These are phyloP conservation scores for Cyclanthera cordifolia DNA, from an alignment of 306 rosid genomes.

Conservation along the genomic window DNA sequence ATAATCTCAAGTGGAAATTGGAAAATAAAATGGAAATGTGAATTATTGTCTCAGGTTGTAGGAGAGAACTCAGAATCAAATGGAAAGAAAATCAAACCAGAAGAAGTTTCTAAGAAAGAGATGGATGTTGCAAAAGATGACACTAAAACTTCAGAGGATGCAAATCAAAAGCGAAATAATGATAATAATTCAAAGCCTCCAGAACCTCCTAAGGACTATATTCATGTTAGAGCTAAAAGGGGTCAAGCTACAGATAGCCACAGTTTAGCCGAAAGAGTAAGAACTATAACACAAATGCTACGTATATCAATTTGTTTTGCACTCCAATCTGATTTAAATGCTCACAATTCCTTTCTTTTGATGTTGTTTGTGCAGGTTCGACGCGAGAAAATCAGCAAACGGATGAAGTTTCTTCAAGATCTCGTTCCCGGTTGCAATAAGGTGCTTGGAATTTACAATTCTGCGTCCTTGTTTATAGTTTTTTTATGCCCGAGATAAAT, in stretches of 20 bases:
- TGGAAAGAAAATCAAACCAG: conserved; percentile 35
- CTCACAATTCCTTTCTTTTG: not conserved
- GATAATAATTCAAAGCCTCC: conserved; percentile 33
- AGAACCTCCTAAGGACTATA: conserved; percentile 78
- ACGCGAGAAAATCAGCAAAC: conserved; percentile 85
- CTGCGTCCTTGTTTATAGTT: not conserved
- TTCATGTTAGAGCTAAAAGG: conserved; percentile 87
- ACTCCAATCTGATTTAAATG: not conserved
- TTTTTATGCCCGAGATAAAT: not conserved
- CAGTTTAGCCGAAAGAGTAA: conserved; percentile 88
- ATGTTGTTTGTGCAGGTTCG: conserved; percentile 41
- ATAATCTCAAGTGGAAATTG: not conserved
- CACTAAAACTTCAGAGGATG: conserved; percentile 16
- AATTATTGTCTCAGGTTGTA: conserved; percentile 18
- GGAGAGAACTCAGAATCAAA: conserved; percentile 23
- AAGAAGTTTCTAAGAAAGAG: conserved; percentile 28
- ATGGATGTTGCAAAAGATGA: conserved; percentile 24
- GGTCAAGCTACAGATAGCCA: conserved; percentile 98
- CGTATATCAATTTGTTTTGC: not conserved
- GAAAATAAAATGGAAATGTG: not conserved
- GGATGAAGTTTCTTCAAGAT: conserved; percentile 93
- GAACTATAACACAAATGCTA: not conserved
- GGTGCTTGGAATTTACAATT: conserved; percentile 32
- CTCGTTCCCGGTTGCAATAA: conserved; percentile 92
- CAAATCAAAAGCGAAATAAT: conserved; percentile 27